These are phyloP conservation scores for Nasturtium officinale DNA, from an alignment of 345 rosid genomes.

Conservation along the genomic window DNA sequence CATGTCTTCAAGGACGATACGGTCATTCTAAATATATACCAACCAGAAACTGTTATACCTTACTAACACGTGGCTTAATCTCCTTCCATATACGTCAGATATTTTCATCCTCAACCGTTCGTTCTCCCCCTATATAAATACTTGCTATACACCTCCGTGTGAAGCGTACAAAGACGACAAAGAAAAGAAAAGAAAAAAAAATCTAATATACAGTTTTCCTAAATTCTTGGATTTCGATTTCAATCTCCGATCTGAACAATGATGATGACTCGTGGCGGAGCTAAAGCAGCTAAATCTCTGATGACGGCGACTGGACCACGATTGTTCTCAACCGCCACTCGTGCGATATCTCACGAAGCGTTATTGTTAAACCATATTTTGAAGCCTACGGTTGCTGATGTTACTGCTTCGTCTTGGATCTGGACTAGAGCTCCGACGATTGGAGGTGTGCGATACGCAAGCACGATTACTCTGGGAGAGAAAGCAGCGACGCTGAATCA, in stretches of 20 bases:
- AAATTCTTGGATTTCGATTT: conserved; percentile 35
- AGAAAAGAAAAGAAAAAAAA: neutral
- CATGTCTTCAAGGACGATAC: neutral
- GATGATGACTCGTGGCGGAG: conserved; percentile 43
- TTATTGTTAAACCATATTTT: conserved; percentile 9
- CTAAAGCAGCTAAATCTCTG: conserved; percentile 35
- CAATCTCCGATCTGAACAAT: neutral
- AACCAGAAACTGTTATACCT: conserved; percentile 8
- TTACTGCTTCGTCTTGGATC: neutral
- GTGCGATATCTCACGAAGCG: conserved; percentile 28
- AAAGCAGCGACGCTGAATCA: conserved; percentile 5
- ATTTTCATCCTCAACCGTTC: conserved; percentile 21
- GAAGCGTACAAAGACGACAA: conserved; percentile 28
- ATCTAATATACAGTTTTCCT: conserved; percentile 28
- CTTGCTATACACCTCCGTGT: neutral
- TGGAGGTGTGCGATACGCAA: conserved; percentile 33
- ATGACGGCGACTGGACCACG: conserved; percentile 28
- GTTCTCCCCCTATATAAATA: conserved; percentile 4
- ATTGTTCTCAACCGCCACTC: conserved; percentile 29
- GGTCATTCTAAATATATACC: neutral
- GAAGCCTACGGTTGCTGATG: conserved; percentile 14
- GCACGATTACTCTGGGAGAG: conserved; percentile 38
- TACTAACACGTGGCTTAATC: conserved; percentile 9
- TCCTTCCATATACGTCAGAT: neutral
- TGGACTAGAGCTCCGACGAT: conserved; percentile 25